These are phyloP conservation scores for Boletus edulis DNA, from an alignment of 768 basidiomycete species.

Conservation along the genomic window DNA sequence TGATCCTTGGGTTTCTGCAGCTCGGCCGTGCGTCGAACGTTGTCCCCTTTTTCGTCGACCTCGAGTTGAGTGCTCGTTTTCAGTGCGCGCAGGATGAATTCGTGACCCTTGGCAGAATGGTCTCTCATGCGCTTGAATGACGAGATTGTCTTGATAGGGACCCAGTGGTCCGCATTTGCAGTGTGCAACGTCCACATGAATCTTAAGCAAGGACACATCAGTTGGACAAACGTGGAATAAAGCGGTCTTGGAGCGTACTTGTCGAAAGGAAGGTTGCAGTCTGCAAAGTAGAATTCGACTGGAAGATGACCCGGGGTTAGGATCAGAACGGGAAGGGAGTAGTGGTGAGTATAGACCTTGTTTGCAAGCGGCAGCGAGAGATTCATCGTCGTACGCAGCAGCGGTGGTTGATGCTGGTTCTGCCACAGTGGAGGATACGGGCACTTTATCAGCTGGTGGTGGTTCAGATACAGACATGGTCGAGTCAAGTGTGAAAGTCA, in stretches of 20 bases:
- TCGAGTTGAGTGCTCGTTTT: constrained; percentile 55
- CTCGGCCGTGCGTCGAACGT: constrained; percentile 73
- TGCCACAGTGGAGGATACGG: not conserved
- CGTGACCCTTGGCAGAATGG: constrained; percentile 53
- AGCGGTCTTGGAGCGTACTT: constrained; percentile 43
- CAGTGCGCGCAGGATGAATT: constrained; percentile 74
- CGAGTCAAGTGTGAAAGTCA: constrained; percentile 1
- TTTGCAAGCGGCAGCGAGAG: constrained; percentile 47
- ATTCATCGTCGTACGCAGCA: constrained; percentile 35
- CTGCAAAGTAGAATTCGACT: constrained; percentile 98
- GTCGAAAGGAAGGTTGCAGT: constrained; percentile 93
- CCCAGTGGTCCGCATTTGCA: constrained; percentile 83
- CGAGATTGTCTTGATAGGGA: constrained; percentile 79
- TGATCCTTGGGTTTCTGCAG: constrained; percentile 74
- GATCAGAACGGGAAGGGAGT: not conserved
- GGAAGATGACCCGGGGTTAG: not conserved
- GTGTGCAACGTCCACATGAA: constrained; percentile 95
- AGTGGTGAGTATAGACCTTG: constrained; percentile 44
- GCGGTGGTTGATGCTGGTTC: constrained; percentile 13
- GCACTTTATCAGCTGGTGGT: not conserved
- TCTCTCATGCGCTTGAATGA: constrained; percentile 97
- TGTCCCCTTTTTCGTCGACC: constrained; percentile 68
- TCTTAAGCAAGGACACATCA: constrained; percentile 36
- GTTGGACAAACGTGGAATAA: not conserved
- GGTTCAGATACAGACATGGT: constrained; percentile 25